phyloP scores from a whole-genome alignment of 257 asterid species.

The Mitragyna speciosa region DNA sequence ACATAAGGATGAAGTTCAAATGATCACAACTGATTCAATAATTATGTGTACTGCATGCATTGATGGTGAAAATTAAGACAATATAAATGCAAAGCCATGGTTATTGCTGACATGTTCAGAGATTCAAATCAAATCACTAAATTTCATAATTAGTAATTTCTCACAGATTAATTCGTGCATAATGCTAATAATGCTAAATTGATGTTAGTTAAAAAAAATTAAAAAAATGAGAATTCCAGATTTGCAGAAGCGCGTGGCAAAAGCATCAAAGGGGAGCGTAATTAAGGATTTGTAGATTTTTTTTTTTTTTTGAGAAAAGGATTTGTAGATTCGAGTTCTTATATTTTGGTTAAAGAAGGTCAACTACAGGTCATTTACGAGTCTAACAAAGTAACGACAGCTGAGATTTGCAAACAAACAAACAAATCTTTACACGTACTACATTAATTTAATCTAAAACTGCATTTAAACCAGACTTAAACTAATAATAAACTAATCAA shows the following conservation, averaged over 20 bases:
- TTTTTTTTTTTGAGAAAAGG: too few species aligned
- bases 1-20: not conserved
- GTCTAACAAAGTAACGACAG: constrained; percentile 32
- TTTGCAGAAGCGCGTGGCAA: too few species aligned
- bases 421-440: constrained; percentile 33
- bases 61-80: not conserved
- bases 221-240: too few species aligned
- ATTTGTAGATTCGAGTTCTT: not conserved
- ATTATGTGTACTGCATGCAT: not conserved
- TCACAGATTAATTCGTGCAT: not conserved
- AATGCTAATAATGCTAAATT: too few species aligned
- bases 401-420: constrained; percentile 36
- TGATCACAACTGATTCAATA: not conserved
- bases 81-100: not conserved
- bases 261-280: not conserved
- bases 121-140: not conserved
- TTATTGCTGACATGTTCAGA: constrained; percentile 15
- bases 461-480: constrained; percentile 22
- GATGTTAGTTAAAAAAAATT: too few species aligned
- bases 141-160: not conserved
- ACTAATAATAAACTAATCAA: constrained; percentile 41
- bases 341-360: constrained; percentile 36
- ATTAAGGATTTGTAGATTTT: not conserved
- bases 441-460: constrained; percentile 19
- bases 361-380: constrained; percentile 52